phyloP scores from a whole-genome alignment of 2,329 filamentous ascomycete species.

The Neopestalotiopsis sp. region DNA sequence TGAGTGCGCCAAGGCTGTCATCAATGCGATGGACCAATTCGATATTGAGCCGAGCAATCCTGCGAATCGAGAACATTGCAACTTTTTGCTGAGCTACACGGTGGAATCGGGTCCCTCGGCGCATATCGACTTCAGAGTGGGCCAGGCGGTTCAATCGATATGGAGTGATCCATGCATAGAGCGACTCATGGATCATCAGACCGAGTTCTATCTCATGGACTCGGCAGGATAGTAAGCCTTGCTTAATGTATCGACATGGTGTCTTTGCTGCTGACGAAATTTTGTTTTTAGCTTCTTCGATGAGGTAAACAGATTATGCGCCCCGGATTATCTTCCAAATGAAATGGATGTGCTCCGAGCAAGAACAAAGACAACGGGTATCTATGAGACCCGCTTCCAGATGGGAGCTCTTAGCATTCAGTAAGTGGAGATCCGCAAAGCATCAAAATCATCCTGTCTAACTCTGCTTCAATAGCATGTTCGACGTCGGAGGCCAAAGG shows the following conservation, averaged over 20 bases:
- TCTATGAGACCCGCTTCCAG: slow-evolving; percentile 97
- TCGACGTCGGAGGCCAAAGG: slow-evolving; percentile 95
- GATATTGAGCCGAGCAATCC: slow-evolving; percentile 77
- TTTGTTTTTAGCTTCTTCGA: slow-evolving; percentile 81
- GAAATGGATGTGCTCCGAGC: slow-evolving; percentile 96
- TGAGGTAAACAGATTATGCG: slow-evolving; percentile 83
- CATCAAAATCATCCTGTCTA: slow-evolving; percentile 28
- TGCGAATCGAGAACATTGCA: slow-evolving; percentile 74
- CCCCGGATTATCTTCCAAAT: slow-evolving; percentile 84
- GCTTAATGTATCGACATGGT: neutral
- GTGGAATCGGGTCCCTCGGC: slow-evolving; percentile 90
- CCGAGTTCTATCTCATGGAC: slow-evolving; percentile 99
- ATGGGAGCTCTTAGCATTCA: slow-evolving; percentile 99
- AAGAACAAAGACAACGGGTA: slow-evolving; percentile 97
- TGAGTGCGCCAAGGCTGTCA: slow-evolving; percentile 93
- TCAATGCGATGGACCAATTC: slow-evolving; percentile 91
- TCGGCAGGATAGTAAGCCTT: slow-evolving; percentile 85
- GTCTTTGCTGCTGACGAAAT: neutral
- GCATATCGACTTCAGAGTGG: slow-evolving; percentile 79
- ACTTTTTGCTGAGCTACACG: slow-evolving; percentile 85
- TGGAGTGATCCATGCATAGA: slow-evolving; percentile 90
- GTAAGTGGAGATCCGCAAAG: slow-evolving; percentile 58
- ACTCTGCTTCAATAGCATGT: slow-evolving; percentile 72
- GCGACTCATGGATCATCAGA: slow-evolving; percentile 87
- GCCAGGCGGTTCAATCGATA: slow-evolving; percentile 80